Conservation (phyloP, 805 yeast species). For the Metschnikowia lochheadii region DNA sequence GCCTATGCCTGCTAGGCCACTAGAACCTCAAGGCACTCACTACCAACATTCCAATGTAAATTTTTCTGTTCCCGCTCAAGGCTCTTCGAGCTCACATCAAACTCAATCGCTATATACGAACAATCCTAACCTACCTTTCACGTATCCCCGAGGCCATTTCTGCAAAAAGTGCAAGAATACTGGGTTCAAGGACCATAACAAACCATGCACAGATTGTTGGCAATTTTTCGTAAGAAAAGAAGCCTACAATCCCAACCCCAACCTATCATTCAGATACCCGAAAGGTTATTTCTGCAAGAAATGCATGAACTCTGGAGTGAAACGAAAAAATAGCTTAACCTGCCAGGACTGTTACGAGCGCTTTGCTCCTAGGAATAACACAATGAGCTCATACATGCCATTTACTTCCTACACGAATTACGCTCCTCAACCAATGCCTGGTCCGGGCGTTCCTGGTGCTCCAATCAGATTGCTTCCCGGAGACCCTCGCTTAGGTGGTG, state of each 20-base stretch:
- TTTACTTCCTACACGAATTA: not conserved
- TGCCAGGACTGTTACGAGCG: constrained; percentile 69
- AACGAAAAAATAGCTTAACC: constrained; percentile 55
- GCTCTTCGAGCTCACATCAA: not conserved
- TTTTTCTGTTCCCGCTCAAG: not conserved
- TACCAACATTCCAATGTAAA: constrained; percentile 1
- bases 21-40: constrained; percentile 1
- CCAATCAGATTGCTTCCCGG: constrained; percentile 61
- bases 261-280: constrained; percentile 67
- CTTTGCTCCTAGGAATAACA: constrained; percentile 47
- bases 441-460: constrained; percentile 17
- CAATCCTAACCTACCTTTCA: constrained; percentile 25
- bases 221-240: constrained; percentile 20
- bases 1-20: constrained; percentile 8
- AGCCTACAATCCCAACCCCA: constrained; percentile 45
- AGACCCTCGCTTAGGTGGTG: constrained; percentile 72
- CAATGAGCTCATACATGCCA: constrained; percentile 1
- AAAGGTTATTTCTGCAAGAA: constrained; percentile 55
- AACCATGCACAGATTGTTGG: constrained; percentile 31
- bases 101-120: constrained; percentile 14
- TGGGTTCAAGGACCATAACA: constrained; percentile 26
- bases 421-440: constrained; percentile 3
- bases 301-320: constrained; percentile 71
- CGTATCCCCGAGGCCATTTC: constrained; percentile 27
- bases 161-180: constrained; percentile 35